A percentile compares a stretch with the other conserved stretches of the same genome.
These are phyloP conservation scores for Berkeleyomyces basicola DNA, from an alignment of 2,329 filamentous ascomycete species.

Conservation along the genomic window DNA sequence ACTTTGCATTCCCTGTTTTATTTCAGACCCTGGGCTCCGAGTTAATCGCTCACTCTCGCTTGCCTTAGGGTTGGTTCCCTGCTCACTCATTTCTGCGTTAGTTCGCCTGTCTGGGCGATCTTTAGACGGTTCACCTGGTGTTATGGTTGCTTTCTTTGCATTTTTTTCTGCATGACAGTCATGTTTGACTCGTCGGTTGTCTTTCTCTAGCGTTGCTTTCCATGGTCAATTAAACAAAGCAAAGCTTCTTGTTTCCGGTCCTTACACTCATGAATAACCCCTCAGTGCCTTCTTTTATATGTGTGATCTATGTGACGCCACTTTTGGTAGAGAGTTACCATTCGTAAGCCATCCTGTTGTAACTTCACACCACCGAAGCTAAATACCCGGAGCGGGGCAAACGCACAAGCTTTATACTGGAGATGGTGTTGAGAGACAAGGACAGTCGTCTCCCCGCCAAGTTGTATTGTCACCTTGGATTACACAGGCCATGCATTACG, in stretches of 20 bases:
- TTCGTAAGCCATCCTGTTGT: too few species aligned
- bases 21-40: neutral
- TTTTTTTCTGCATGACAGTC: neutral
- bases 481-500: too few species aligned
- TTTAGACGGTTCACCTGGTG: neutral
- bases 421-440: too few species aligned
- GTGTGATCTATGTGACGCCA: too few species aligned
- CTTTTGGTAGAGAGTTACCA: too few species aligned
- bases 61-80: neutral
- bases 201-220: neutral
- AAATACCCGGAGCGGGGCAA: too few species aligned
- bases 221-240: neutral
- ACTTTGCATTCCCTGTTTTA: neutral
- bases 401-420: too few species aligned
- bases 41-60: neutral
- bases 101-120: neutral
- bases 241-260: neutral
- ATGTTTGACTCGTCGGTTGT: neutral
- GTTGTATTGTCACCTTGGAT: too few species aligned
- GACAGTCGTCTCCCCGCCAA: too few species aligned
- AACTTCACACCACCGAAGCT: too few species aligned
- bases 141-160: neutral
- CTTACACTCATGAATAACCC: neutral
- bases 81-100: neutral
- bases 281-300: neutral